phyloP scores from a whole-genome alignment of 202 grass and related monocot genomes.

The Schoenoplectus triqueter region DNA sequence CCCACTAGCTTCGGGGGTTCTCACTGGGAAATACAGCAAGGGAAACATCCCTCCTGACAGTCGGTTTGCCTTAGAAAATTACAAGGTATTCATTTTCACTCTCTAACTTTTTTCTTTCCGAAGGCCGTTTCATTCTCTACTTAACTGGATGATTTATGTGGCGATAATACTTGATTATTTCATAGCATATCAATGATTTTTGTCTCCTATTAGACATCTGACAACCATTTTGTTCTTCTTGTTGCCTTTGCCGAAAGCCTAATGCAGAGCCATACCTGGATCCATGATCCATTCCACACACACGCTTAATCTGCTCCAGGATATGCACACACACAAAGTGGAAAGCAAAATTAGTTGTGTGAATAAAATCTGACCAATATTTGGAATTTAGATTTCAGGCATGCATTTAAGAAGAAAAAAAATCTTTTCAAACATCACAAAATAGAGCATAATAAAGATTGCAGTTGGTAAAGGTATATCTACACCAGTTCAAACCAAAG shows the following conservation, averaged over 20 bases:
- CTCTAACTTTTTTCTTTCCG: background rate
- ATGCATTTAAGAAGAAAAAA: background rate
- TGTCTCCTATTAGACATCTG: background rate
- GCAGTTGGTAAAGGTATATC: too few relatives aligned
- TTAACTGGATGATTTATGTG: too few relatives aligned
- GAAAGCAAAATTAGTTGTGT: background rate
- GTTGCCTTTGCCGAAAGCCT: background rate
- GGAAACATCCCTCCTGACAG: slow-evolving; percentile 80
- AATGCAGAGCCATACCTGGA: background rate
- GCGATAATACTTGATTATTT: background rate
- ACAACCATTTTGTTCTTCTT: background rate
- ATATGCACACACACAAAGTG: too few relatives aligned
- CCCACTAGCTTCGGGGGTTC: slow-evolving; percentile 92
- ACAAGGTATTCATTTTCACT: slow-evolving; percentile 64
- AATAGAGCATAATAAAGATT: too few relatives aligned
- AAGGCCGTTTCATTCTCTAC: background rate
- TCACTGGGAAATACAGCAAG: slow-evolving; percentile 83
- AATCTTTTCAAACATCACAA: too few relatives aligned
- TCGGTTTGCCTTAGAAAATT: slow-evolving; percentile 92
- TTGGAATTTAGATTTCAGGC: background rate
- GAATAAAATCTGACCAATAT: background rate
- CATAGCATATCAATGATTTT: background rate
- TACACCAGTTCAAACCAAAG: background rate
- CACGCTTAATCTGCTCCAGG: too few relatives aligned
- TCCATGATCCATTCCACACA: background rate